Conservation (phyloP, 805 yeast species). For the Pichia nakasei region DNA sequence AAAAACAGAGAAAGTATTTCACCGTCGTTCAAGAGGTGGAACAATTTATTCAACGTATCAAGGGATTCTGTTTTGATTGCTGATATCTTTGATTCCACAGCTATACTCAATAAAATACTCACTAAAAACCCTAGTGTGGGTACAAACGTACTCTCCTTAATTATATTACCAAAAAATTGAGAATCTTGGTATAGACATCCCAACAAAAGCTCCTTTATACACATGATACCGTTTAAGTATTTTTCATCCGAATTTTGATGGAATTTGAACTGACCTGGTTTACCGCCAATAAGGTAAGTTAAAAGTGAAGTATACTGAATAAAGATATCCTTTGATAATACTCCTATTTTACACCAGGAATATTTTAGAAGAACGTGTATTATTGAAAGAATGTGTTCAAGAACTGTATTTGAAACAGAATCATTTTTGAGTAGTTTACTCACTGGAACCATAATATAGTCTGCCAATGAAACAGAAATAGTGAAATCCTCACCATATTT, state of each 20-base stretch:
- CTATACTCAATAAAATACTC: conserved; percentile 32
- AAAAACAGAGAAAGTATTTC: conserved; percentile 40
- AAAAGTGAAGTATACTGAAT: conserved; percentile 40
- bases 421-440: conserved; percentile 43
- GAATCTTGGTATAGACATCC: conserved; percentile 27
- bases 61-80: conserved; percentile 28
- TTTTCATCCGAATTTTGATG: conserved; percentile 28
- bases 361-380: conserved; percentile 34
- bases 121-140: conserved; percentile 42
- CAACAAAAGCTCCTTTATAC: conserved; percentile 24
- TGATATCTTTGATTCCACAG: conserved; percentile 20
- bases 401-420: conserved; percentile 35
- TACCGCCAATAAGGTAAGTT: conserved; percentile 38
- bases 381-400: conserved; percentile 38
- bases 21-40: conserved; percentile 33
- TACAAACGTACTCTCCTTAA: conserved; percentile 27
- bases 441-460: conserved; percentile 55
- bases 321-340: conserved; percentile 30
- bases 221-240: conserved; percentile 27
- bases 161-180: conserved; percentile 17
- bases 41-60: conserved; percentile 27
- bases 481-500: neutral
- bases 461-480: conserved; percentile 39
- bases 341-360: conserved; percentile 38
- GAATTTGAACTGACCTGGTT: conserved; percentile 28